Evolutionary conservation across 257 asterid genomes (phyloP).

Genomic region (Plantago major): DNA sequence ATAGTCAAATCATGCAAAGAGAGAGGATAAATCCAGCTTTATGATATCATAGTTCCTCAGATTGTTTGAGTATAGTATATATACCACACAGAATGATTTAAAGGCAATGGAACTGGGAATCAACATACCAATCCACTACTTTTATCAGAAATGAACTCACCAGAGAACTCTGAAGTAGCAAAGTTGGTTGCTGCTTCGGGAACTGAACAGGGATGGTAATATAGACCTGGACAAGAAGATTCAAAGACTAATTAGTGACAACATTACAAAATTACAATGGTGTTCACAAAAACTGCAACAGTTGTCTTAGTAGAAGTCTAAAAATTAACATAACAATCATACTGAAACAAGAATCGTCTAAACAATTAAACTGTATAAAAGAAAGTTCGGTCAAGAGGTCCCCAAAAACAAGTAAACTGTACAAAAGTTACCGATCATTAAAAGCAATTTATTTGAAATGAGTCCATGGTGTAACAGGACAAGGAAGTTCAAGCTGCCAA

Average conservation of each 20-base stretch:
- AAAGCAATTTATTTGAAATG: not conserved
- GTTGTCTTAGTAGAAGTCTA: not conserved
- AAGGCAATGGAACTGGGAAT: no score
- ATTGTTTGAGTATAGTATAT: not conserved
- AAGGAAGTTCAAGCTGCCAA: conserved; percentile 4
- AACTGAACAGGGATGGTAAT: conserved; percentile 74
- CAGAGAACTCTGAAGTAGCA: conserved; percentile 84
- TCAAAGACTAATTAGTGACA: not conserved
- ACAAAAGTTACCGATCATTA: not conserved
- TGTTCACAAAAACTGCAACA: not conserved
- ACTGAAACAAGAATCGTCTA: not conserved
- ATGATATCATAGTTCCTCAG: not conserved
- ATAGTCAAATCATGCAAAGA: not conserved
- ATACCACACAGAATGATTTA: not conserved
- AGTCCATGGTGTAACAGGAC: not conserved
- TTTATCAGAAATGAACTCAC: conserved; percentile 22
- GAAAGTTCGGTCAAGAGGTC: not conserved
- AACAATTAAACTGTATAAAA: not conserved
- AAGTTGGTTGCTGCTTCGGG: conserved; percentile 78
- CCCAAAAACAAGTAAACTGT: not conserved
- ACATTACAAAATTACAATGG: conserved; percentile 1
- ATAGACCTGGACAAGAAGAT: conserved; percentile 54
- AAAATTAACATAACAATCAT: not conserved
- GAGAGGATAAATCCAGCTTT: not conserved
- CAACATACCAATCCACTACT: no score